Percentiles rank a stretch among this genome's conserved stretches.
Conservation (phyloP, 2,329 filamentous ascomycete species). For the Didymella pinodella region DNA sequence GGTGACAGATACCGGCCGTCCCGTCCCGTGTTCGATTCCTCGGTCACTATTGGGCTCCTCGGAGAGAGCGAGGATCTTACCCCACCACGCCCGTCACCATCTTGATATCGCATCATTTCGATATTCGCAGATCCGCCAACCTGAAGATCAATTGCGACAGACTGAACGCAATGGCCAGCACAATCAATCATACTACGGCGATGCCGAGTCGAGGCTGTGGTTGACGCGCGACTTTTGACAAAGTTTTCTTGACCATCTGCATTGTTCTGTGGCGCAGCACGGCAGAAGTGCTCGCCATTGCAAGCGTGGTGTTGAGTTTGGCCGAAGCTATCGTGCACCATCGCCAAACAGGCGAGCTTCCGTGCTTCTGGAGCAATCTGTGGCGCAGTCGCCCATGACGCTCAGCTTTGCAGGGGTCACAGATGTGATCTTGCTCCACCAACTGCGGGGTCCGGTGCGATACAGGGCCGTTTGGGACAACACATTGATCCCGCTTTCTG, state of each 20-base stretch:
- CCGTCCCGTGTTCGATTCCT: slow-evolving; percentile 15
- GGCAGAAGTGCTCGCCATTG: slow-evolving; percentile 5
- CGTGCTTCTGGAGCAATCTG: slow-evolving; percentile 19
- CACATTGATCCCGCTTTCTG: slow-evolving; percentile 2
- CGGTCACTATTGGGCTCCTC: slow-evolving; percentile 16
- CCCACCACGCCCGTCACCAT: slow-evolving; percentile 6
- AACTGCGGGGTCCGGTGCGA: slow-evolving; percentile 21
- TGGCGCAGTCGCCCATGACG: slow-evolving; percentile 19
- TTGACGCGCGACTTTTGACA: not conserved
- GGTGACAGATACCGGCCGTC: slow-evolving; percentile 7
- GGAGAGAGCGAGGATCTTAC: slow-evolving; percentile 16
- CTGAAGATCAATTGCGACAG: not conserved
- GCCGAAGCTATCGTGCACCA: slow-evolving; percentile 15
- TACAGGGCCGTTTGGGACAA: slow-evolving; percentile 2
- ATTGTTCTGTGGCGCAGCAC: slow-evolving; percentile 7
- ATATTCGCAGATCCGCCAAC: not conserved
- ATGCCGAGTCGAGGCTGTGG: not conserved
- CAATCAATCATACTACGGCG: not conserved
- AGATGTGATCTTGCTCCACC: slow-evolving; percentile 17
- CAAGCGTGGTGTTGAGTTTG: slow-evolving; percentile 10
- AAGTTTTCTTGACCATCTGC: not conserved
- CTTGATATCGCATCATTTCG: slow-evolving; percentile 14
- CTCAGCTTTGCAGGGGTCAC: slow-evolving; percentile 19
- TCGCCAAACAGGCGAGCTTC: not conserved
- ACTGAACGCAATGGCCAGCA: slow-evolving; percentile 1